Evolutionary conservation across 1,284 basidiomycete species (phyloP).

Genomic region (Ganoderma resinaceum): DNA sequence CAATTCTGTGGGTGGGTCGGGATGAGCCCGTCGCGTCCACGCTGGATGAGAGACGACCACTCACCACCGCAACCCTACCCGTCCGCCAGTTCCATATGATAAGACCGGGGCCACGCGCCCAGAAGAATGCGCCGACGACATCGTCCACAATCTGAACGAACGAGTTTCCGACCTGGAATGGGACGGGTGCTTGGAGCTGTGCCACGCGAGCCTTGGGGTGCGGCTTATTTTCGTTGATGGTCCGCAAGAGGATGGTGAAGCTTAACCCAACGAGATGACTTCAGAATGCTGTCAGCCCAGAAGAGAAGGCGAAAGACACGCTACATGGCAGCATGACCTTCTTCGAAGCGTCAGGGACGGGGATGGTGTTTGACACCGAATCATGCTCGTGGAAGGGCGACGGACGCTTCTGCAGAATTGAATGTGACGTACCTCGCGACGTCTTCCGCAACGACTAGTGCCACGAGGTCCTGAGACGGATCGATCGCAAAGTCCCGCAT

Average conservation of each 20-base stretch:
- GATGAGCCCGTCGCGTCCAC: background rate
- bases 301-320: background rate
- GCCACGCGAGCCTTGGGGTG: slow-evolving; percentile 46
- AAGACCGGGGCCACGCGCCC: slow-evolving; percentile 44
- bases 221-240: slow-evolving; percentile 48
- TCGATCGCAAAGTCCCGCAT: slow-evolving; percentile 69
- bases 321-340: background rate
- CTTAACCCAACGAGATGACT: slow-evolving; percentile 9
- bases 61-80: slow-evolving; percentile 51
- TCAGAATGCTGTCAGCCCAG: background rate
- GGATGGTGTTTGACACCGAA: background rate
- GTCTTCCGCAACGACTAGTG: slow-evolving; percentile 41
- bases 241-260: slow-evolving; percentile 41
- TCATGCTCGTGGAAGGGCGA: background rate
- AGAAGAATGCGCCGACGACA: slow-evolving; percentile 55
- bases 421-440: background rate
- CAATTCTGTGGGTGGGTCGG: slow-evolving; percentile 31
- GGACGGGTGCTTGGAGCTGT: slow-evolving; percentile 37
- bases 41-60: slow-evolving; percentile 29
- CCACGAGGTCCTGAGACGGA: slow-evolving; percentile 64
- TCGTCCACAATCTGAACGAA: slow-evolving; percentile 61
- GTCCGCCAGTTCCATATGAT: slow-evolving; percentile 64
- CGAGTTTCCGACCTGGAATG: slow-evolving; percentile 42
- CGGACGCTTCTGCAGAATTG: background rate
- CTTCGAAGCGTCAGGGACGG: background rate